Base-by-base conservation (phyloP, 257 asterid species). In the Solanum habrochaites region DNA sequence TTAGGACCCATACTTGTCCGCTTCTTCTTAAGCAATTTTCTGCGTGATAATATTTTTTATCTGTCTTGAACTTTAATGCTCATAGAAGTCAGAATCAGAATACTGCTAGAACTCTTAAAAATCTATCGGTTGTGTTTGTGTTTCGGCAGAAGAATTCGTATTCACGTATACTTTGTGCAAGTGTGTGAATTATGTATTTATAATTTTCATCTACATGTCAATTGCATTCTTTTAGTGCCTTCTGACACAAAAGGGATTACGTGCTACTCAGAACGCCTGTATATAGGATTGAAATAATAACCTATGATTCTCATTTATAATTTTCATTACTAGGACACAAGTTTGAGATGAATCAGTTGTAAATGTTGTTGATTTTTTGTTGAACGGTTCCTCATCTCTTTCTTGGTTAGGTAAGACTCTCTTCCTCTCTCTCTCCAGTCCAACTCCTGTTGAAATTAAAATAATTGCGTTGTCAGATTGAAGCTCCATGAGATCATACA, bases 381-480 rank as follows among this genome's bases (percentile, higher is more conserved):
- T 93, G 95, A 95, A 91, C 97, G 93, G 96, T 91, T 93, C 95
- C 93, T 93, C 91, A 87, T 88, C 64, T 16, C 67, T 67, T 88
- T 56, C 78, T 86, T 86, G 77, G 86, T 89, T 93, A 72, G 96
- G 96, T 94, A 89, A 47, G 94, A 89, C 93, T 88, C 75, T 88
- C 83, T 86, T 88, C n/a, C n/a, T n/a, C 83, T 86, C 67, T 80
- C 29, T 49, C 69, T 81, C 43, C 20, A 49, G 45, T 49, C 29
- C 14, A 49, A 47, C 43, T 29, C 69, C 85, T 12, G 11, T 29
- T 2, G 85, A 80, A 80, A 49, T 18, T 11, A 18, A 16, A 47
- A 80, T 29, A 47, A 37, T 80, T 80, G 43, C 43, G 67, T 47
- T 23, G 64, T 49, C 35, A 29, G 43, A 49, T 81, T 47, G 69